These are phyloP conservation scores for Carpinus viminea DNA, from an alignment of 306 rosid genomes.

Conservation along the genomic window DNA sequence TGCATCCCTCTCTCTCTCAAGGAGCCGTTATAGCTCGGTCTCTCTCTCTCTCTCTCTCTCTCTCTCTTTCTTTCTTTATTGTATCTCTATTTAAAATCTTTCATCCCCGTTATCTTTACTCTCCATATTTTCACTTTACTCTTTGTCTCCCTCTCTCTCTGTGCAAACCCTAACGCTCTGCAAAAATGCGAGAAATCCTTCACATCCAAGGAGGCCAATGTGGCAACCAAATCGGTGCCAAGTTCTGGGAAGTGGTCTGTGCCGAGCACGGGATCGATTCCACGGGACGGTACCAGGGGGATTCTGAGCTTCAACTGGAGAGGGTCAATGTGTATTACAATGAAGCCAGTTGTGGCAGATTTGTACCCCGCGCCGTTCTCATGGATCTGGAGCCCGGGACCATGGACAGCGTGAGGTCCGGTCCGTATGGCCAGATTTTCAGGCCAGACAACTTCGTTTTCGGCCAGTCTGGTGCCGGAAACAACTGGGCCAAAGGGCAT, in stretches of 20 bases:
- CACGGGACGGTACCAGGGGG: slow-evolving; percentile 42
- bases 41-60: background rate
- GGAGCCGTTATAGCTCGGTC: background rate
- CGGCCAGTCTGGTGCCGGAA: slow-evolving; percentile 46
- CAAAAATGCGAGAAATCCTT: slow-evolving; percentile 43
- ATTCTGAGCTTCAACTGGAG: slow-evolving; percentile 44
- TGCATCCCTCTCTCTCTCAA: background rate
- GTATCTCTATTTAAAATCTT: background rate
- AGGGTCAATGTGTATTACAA: slow-evolving; percentile 47
- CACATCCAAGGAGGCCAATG: slow-evolving; percentile 53
- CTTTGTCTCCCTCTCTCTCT: background rate
- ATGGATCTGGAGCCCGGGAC: slow-evolving; percentile 53
- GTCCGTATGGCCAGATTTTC: slow-evolving; percentile 44
- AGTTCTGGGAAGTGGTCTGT: slow-evolving; percentile 55
- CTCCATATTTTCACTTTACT: background rate
- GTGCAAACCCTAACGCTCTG: background rate
- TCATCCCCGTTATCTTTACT: background rate
- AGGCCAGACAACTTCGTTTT: slow-evolving; percentile 48
- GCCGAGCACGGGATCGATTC: slow-evolving; percentile 54
- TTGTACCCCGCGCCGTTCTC: slow-evolving; percentile 45
- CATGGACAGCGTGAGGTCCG: slow-evolving; percentile 51
- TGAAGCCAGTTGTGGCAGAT: slow-evolving; percentile 45
- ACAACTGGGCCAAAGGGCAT: slow-evolving; percentile 50
- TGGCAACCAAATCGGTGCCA: slow-evolving; percentile 52
- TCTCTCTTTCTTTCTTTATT: too few relatives aligned